phyloP scores from a whole-genome alignment of 345 rosid species.

The Euphorbia peplus region DNA sequence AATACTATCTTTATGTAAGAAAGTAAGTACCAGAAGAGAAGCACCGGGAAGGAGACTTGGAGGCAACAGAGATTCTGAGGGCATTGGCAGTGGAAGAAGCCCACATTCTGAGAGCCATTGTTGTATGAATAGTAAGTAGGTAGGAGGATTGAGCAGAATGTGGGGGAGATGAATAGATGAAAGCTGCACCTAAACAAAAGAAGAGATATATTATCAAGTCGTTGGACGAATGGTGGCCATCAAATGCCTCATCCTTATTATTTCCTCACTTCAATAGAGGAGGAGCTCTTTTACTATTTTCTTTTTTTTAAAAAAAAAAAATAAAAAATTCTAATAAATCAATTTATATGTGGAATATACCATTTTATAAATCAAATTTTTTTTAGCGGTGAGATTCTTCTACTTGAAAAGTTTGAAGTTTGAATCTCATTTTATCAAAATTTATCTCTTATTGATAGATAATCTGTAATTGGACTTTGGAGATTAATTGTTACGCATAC shows the following conservation, averaged over 20 bases:
- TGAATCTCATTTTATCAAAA: too few relatives aligned
- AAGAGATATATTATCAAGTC: constrained; percentile 30
- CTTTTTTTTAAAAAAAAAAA: too few relatives aligned
- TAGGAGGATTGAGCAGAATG: constrained; percentile 23
- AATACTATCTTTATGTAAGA: too few relatives aligned
- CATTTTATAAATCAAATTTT: neutral
- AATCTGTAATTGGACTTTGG: too few relatives aligned
- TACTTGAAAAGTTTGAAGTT: too few relatives aligned
- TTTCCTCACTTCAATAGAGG: neutral
- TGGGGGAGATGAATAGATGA: neutral
- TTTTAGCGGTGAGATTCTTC: too few relatives aligned
- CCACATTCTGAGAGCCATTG: constrained; percentile 92
- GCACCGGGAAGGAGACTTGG: constrained; percentile 63
- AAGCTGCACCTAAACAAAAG: too few relatives aligned
- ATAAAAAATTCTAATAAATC: too few relatives aligned
- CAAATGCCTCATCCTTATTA: constrained; percentile 63
- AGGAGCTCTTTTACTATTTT: neutral
- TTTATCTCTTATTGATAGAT: too few relatives aligned
- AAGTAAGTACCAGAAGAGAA: constrained; percentile 59
- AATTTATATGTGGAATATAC: neutral
- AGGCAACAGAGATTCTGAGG: constrained; percentile 56
- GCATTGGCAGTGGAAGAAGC: constrained; percentile 94
- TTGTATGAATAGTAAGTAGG: constrained; percentile 11
- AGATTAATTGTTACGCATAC: too few relatives aligned
- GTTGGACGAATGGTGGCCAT: constrained; percentile 75